These are phyloP conservation scores for Breviolum minutum DNA, from an alignment of 73 alveolate species.

Conservation along the genomic window DNA sequence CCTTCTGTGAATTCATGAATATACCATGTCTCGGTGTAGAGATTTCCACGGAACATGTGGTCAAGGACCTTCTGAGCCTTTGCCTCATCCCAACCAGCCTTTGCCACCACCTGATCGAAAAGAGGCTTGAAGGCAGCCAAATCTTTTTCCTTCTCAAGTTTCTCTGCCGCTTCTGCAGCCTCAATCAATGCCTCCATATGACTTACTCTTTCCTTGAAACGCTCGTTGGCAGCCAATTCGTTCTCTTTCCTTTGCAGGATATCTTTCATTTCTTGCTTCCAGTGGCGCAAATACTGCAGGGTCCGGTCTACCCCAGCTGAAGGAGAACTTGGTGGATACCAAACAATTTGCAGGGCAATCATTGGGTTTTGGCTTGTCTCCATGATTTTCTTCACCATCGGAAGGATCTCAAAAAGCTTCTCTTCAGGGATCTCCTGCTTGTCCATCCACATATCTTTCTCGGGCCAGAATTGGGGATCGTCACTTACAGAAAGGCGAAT, in stretches of 20 bases:
- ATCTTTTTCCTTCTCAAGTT: conserved; percentile 28
- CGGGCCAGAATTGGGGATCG: neutral
- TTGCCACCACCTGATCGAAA: conserved; percentile 24
- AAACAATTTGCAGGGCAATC: conserved; percentile 45
- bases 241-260: conserved; percentile 7
- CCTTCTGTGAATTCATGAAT: conserved; percentile 73
- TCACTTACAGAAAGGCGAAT: conserved; percentile 20
- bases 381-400: conserved; percentile 49
- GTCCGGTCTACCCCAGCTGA: conserved; percentile 9
- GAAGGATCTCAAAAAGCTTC: conserved; percentile 43
- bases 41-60: conserved; percentile 67
- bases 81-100: conserved; percentile 72
- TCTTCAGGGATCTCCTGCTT: conserved; percentile 68
- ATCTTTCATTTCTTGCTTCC: conserved; percentile 18
- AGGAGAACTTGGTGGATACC: conserved; percentile 23
- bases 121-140: conserved; percentile 74
- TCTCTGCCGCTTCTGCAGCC: conserved; percentile 5
- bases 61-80: conserved; percentile 59
- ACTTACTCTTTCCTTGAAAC: conserved; percentile 33
- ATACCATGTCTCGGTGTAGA: conserved; percentile 89
- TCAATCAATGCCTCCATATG: conserved; percentile 68
- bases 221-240: conserved; percentile 49
- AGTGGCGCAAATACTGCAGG: neutral
- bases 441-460: conserved; percentile 67
- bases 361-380: conserved; percentile 52